phyloP scores from a whole-genome alignment of 371 early-diverging fungal genomes.

The Massospora cicadina region DNA sequence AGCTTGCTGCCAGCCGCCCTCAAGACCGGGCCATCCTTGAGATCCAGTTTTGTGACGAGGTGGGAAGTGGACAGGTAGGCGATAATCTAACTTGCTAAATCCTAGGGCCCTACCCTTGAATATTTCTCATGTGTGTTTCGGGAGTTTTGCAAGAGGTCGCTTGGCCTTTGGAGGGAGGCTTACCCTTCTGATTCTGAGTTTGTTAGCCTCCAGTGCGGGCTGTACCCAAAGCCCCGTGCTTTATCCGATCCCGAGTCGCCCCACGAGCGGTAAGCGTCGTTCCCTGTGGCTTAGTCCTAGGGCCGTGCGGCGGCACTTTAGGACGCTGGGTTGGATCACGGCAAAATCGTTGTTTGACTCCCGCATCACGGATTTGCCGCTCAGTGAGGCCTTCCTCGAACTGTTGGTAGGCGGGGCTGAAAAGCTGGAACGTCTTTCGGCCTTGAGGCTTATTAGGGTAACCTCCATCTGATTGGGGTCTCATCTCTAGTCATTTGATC shows the following conservation, averaged over 20 bases:
- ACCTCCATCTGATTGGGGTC: too few relatives aligned
- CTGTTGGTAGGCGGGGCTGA: slow-evolving; percentile 23
- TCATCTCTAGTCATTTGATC: not conserved
- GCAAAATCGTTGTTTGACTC: slow-evolving; percentile 79
- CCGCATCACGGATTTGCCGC: slow-evolving; percentile 69
- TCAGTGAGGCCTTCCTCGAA: slow-evolving; percentile 55
- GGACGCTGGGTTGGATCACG: slow-evolving; percentile 61
- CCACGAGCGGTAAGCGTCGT: not conserved
- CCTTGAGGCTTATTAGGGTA: not conserved
- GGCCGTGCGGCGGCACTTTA: slow-evolving; percentile 34
- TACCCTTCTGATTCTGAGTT: slow-evolving; percentile 16
- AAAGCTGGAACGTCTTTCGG: slow-evolving; percentile 7
- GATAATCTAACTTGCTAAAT: not conserved
- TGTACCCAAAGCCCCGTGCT: slow-evolving; percentile 73
- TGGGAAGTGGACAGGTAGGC: slow-evolving; percentile 53
- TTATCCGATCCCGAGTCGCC: slow-evolving; percentile 15
- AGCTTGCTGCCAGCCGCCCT: slow-evolving; percentile 58
- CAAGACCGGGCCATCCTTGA: slow-evolving; percentile 48
- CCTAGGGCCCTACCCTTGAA: slow-evolving; percentile 78
- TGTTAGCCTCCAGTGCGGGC: slow-evolving; percentile 28
- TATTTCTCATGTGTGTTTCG: slow-evolving; percentile 69
- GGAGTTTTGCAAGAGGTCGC: slow-evolving; percentile 39
- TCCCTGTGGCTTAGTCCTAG: not conserved
- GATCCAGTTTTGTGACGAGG: slow-evolving; percentile 82
- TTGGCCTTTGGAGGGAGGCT: slow-evolving; percentile 41